These are phyloP conservation scores for Silene latifolia DNA, from an alignment of 148 eudicot genomes.

Conservation along the genomic window DNA sequence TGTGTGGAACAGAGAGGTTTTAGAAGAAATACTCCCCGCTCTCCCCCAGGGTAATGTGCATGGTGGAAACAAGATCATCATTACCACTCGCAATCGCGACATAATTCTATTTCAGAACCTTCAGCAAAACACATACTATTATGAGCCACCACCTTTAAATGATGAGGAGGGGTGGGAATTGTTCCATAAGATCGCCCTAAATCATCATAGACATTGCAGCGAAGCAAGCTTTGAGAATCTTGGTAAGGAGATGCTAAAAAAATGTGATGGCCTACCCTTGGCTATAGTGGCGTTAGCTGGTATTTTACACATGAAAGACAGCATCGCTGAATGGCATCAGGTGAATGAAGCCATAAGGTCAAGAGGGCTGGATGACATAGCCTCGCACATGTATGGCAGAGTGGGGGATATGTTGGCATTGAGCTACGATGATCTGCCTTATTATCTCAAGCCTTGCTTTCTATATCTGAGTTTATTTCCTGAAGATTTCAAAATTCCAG, in stretches of 20 bases:
- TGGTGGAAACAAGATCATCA: constrained; percentile 31
- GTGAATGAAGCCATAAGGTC: constrained; percentile 6
- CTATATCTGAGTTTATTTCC: constrained; percentile 25
- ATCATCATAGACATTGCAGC: neutral
- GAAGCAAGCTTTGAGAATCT: constrained; percentile 17
- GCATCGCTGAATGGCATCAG: constrained; percentile 19
- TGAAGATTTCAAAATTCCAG: constrained; percentile 20
- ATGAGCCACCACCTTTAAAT: constrained; percentile 25
- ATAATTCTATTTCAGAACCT: neutral
- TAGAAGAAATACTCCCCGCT: constrained; percentile 27
- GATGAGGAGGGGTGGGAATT: constrained; percentile 36
- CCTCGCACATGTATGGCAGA: constrained; percentile 6
- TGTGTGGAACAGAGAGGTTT: constrained; percentile 32
- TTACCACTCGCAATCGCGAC: constrained; percentile 32
- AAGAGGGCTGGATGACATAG: constrained; percentile 1
- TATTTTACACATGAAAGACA: constrained; percentile 14
- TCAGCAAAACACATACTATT: neutral
- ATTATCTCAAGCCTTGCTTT: constrained; percentile 24
- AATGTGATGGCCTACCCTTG: constrained; percentile 37
- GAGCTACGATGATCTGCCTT: constrained; percentile 21
- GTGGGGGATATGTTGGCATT: constrained; percentile 17
- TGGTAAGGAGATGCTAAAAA: constrained; percentile 33
- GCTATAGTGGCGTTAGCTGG: constrained; percentile 39
- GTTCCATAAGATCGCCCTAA: constrained; percentile 29
- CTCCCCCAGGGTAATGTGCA: neutral